Base-by-base conservation (phyloP, 352 stramenopile species). In the Pythium guiyangense region DNA sequence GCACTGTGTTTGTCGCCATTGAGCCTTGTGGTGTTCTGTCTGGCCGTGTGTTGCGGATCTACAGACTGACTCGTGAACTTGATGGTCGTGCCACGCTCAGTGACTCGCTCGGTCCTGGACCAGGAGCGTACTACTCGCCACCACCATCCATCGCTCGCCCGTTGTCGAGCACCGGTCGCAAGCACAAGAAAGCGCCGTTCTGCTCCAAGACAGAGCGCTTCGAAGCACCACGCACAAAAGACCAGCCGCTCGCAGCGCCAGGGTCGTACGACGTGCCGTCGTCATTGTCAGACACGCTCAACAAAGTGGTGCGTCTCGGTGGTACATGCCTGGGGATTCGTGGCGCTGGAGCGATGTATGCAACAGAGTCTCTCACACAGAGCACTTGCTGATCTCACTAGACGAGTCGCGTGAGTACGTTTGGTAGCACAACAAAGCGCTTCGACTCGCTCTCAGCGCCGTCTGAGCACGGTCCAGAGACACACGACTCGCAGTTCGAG, bases 191-290 rank as follows among this genome's bases (percentile, higher is more conserved):
- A 8, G 70, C 74, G 0, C 75, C 77, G 2, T 92, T 92, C 42
- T 78, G 66, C 26, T 87, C 77, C 22, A 90, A 85, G 40, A 86
- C 84, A 22, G 77, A 90, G 56, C 77, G 82, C 0, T 92, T 92
- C n/a, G 68, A 86, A 44, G 44, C 63, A 0, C 40, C 49, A 0
- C 68, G 69, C 35, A 62, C 67, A 9, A 88, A 79, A 54, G 67
- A 85, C 15, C 68, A 86, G 52, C 69, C 59, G 37, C 55, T 79
- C 17, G 73, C 75, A 6, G 79, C 79, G 2, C 82, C 82, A 27
- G 82, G 82, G 0, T 90, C 82, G 25, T 92, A 92, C 54, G 78
- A 90, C 53, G 54, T 87, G 25, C 70, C 71, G 0, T 79, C 77
- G 0, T 70, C 73, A 11, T 69, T 92, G 29, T 64, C 66, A 4